These are phyloP conservation scores for Colletotrichum paranaense DNA, from an alignment of 2,329 filamentous ascomycete species.

Conservation along the genomic window DNA sequence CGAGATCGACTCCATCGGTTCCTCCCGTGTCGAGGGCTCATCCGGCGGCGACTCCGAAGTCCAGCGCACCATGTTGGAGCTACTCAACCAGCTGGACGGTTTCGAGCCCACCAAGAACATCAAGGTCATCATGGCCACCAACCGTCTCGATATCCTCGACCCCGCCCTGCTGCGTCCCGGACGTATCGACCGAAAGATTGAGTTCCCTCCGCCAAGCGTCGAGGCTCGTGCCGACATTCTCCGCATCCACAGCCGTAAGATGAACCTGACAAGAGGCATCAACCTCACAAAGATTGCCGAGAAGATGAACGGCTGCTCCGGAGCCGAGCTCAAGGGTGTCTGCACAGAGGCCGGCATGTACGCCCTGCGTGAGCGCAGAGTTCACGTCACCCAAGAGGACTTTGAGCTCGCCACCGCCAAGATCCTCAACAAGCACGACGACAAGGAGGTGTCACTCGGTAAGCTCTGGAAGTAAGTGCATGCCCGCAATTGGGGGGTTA, in stretches of 20 bases:
- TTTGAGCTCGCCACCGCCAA: conserved; percentile 99
- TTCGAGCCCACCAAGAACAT: conserved; percentile 99
- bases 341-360: conserved; percentile 99
- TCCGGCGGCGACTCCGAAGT: conserved; percentile 97
- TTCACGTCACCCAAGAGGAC: conserved; percentile 98
- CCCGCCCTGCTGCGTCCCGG: conserved; percentile 95
- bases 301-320: conserved; percentile 99
- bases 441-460: conserved; percentile 92
- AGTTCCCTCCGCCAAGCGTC: conserved; percentile 96
- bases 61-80: conserved; percentile 97
- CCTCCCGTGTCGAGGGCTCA: conserved; percentile 94
- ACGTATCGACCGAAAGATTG: conserved; percentile 98
- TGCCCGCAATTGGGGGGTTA: neutral
- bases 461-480: conserved; percentile 74
- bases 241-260: conserved; percentile 95
- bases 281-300: conserved; percentile 98
- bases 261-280: conserved; percentile 98
- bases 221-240: conserved; percentile 98
- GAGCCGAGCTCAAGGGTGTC: conserved; percentile 97
- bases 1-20: conserved; percentile 99
- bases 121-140: conserved; percentile 99
- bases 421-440: conserved; percentile 99
- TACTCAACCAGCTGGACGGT: conserved; percentile 97
- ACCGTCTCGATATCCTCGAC: conserved; percentile 96
- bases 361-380: conserved; percentile 91